Evolutionary conservation across 1,284 basidiomycete genomes (phyloP).

Genomic region (Austroboletus olivaceoglutinosus): DNA sequence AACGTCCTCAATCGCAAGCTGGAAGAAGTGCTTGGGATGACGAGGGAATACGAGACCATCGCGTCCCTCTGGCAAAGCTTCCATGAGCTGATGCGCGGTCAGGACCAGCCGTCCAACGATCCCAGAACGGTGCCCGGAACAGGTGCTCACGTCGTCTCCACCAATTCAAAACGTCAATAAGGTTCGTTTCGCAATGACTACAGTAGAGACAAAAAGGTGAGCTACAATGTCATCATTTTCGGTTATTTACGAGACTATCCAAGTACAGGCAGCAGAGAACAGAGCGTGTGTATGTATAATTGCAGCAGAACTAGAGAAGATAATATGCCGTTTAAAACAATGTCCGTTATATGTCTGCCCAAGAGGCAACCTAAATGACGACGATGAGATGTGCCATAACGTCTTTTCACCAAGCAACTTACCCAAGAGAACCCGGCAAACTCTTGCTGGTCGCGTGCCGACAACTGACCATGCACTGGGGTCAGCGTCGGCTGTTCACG

Average conservation of each 20-base stretch:
- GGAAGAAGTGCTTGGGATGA: constrained; percentile 90
- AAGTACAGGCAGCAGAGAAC: constrained; percentile 45
- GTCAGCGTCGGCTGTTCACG: constrained; percentile 96
- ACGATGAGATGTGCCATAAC: background rate
- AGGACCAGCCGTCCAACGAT: constrained; percentile 37
- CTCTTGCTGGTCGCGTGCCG: constrained; percentile 90
- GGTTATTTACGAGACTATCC: constrained; percentile 45
- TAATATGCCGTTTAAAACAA: constrained; percentile 30
- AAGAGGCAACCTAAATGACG: constrained; percentile 55
- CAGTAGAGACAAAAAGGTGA: constrained; percentile 18
- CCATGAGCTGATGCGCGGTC: constrained; percentile 70
- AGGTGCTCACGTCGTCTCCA: constrained; percentile 60
- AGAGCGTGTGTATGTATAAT: constrained; percentile 32
- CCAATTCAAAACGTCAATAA: constrained; percentile 22
- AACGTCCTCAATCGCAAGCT: constrained; percentile 91
- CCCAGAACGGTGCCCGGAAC: constrained; percentile 54
- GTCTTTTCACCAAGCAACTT: constrained; percentile 12
- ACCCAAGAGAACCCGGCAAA: constrained; percentile 97
- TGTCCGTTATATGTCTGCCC: constrained; percentile 62
- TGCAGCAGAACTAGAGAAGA: constrained; percentile 36
- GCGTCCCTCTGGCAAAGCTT: constrained; percentile 85
- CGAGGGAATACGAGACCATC: constrained; percentile 90
- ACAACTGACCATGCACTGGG: constrained; percentile 94
- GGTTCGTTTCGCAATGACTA: constrained; percentile 8
- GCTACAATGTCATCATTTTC: constrained; percentile 27